phyloP scores from a whole-genome alignment of 108 stramenopile species.

The Parmales sp. region DNA sequence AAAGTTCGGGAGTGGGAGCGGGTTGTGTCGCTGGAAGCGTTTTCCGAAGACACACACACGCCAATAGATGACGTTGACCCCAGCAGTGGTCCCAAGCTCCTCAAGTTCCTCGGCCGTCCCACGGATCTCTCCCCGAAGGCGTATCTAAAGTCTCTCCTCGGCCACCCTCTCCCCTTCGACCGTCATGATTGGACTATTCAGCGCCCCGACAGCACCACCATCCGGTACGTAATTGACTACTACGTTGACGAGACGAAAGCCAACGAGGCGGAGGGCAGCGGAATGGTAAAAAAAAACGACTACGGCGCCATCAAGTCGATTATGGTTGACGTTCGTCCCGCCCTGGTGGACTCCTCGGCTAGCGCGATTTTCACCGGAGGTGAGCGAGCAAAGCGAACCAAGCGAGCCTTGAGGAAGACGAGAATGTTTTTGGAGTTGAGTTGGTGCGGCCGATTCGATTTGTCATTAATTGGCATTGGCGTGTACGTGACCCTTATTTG shows the following conservation, averaged over 20 bases:
- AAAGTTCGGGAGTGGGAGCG: constrained; percentile 90
- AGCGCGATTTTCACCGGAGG: no score
- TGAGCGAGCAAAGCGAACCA: no score
- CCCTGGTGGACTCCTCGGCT: constrained; percentile 69
- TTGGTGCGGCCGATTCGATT: no score
- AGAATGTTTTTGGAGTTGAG: no score
- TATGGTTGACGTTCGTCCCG: constrained; percentile 91
- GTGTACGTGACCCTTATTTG: no score
- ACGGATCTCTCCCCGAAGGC: constrained; percentile 90
- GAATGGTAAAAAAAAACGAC: constrained; percentile 47
- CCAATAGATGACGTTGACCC: not conserved
- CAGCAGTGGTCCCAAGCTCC: constrained; percentile 45
- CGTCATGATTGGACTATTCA: constrained; percentile 96
- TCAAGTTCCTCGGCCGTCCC: constrained; percentile 85
- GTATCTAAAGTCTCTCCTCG: constrained; percentile 50
- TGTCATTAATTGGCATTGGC: no score
- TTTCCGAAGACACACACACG: not conserved
- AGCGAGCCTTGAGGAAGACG: no score
- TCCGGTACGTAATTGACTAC: constrained; percentile 97
- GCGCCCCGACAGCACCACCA: constrained; percentile 47
- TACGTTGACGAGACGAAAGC: constrained; percentile 80
- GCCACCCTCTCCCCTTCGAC: constrained; percentile 93
- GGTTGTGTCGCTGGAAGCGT: constrained; percentile 12
- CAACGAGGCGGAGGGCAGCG: constrained; percentile 29
- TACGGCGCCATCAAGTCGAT: constrained; percentile 59